Base-by-base conservation (phyloP, 2,329 filamentous ascomycete genomes). In the Cryphonectria naterciae region DNA sequence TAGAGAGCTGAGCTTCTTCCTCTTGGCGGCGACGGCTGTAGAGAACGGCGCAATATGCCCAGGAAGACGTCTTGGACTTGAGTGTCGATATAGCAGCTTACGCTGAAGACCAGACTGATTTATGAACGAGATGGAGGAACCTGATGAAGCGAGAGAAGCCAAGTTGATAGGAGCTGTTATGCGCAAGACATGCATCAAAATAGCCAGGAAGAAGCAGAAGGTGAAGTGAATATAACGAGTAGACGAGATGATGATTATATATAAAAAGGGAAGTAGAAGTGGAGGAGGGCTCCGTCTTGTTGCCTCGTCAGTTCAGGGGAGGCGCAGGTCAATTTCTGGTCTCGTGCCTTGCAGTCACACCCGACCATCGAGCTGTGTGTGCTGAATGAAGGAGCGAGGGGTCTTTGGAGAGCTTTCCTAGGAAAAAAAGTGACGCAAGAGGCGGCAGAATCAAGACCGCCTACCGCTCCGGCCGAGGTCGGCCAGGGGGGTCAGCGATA, bases 361-460 rank as follows among this genome's bases (percentile, higher is more conserved):
- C 35, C n/a, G 46, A 37, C n/a, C 37, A 19, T 63, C 37, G 35
- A 25, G 61, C 35, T 28, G 37, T 35, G 28, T 37, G 11, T 17
- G 28, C 32, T 43, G 60, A 13, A 11, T 22, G 43, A 49, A 49
- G 19, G 43, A 49, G 46, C 46, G 46, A 49, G 46, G 46, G 46
- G 46, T 22, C 46, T 49, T 49, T 7, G 1, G 46, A 49, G 46
- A 49, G 46, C 46, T 58, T 70, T 39, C 13, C 4, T 19, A 62
- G 35, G 8, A 43, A 60, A 56, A 64, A 71, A 68, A 71, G 69
- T 73, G 69, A 71, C 69, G 71, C 69, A 69, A 65, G 2, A 28
- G 5, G n/a, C 41, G 60, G 71, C 71, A 73, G 66, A 71, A 69
- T 19, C 19, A 8, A 39, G 35, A 69, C 71, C 71, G 71, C 71